These are phyloP conservation scores for Periconia sp. DNA, from an alignment of 2,329 filamentous ascomycete genomes.

Conservation along the genomic window DNA sequence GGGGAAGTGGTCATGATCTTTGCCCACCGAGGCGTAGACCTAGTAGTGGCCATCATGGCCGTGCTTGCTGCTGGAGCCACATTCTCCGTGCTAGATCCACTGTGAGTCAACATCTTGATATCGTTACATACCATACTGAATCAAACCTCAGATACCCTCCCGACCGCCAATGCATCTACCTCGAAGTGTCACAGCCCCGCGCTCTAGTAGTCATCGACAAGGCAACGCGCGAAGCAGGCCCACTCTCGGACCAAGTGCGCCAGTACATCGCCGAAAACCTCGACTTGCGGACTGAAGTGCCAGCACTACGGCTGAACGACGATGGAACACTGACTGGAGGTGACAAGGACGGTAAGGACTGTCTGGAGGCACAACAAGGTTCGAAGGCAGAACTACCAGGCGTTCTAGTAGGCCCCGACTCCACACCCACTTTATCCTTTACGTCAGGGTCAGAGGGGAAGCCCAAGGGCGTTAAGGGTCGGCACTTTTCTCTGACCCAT, in stretches of 20 bases:
- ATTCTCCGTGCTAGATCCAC: slow-evolving; percentile 74
- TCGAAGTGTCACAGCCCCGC: slow-evolving; percentile 78
- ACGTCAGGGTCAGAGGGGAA: slow-evolving; percentile 73
- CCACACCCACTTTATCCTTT: slow-evolving; percentile 71
- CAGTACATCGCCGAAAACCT: slow-evolving; percentile 77
- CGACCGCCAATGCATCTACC: slow-evolving; percentile 79
- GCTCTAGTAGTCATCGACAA: slow-evolving; percentile 76
- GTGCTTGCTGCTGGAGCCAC: slow-evolving; percentile 64
- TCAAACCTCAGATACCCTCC: slow-evolving; percentile 72
- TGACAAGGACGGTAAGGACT: slow-evolving; percentile 67
- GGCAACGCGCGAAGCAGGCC: slow-evolving; percentile 72
- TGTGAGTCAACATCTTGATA: slow-evolving; percentile 53
- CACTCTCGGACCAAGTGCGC: slow-evolving; percentile 64
- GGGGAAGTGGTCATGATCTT: slow-evolving; percentile 96
- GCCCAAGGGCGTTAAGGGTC: slow-evolving; percentile 85
- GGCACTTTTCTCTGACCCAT: slow-evolving; percentile 83
- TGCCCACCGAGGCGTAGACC: slow-evolving; percentile 79
- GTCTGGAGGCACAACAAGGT: slow-evolving; percentile 63
- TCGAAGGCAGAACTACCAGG: slow-evolving; percentile 66
- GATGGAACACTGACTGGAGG: slow-evolving; percentile 77
- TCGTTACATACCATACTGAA: slow-evolving; percentile 8
- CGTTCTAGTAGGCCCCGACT: slow-evolving; percentile 85
- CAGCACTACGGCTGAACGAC: slow-evolving; percentile 73
- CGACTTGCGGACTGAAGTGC: slow-evolving; percentile 74
- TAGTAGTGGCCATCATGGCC: slow-evolving; percentile 83